Percentiles rank a stretch among this genome's conserved stretches.
Evolutionary conservation across 75 land plant genomes (phyloP).

Genomic region (Selaginella moellendorffii): DNA sequence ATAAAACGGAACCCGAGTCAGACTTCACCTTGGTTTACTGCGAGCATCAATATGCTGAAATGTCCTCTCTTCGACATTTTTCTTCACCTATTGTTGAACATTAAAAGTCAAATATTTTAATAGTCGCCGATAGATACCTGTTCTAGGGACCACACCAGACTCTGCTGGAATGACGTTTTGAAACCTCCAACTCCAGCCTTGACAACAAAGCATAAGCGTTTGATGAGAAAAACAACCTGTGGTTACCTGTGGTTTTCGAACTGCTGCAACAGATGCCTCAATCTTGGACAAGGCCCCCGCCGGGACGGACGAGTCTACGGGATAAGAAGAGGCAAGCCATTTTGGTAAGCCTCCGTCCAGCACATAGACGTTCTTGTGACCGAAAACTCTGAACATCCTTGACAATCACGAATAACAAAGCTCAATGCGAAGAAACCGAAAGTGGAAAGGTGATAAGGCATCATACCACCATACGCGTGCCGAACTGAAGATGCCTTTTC

Average conservation of each 20-base stretch:
- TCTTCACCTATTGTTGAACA: slow-evolving; percentile 40
- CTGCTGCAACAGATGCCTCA: slow-evolving; percentile 71
- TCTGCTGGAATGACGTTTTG: slow-evolving; percentile 53
- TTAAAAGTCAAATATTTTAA: neutral
- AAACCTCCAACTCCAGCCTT: slow-evolving; percentile 56
- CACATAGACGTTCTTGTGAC: slow-evolving; percentile 89
- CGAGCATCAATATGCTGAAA: slow-evolving; percentile 83
- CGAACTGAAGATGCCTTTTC: slow-evolving; percentile 90
- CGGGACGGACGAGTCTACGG: slow-evolving; percentile 72
- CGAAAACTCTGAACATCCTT: slow-evolving; percentile 99
- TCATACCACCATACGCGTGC: slow-evolving; percentile 97
- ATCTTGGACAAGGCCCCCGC: slow-evolving; percentile 57
- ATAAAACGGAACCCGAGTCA: neutral
- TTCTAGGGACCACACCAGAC: slow-evolving; percentile 68
- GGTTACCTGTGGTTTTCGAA: slow-evolving; percentile 27
- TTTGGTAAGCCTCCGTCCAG: slow-evolving; percentile 86
- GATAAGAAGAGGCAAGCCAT: slow-evolving; percentile 75
- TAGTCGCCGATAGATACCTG: slow-evolving; percentile 58
- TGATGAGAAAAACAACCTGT: too few relatives aligned
- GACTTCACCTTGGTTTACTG: slow-evolving; percentile 64
- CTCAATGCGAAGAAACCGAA: neutral
- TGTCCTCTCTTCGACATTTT: slow-evolving; percentile 48
- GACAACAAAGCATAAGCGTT: neutral
- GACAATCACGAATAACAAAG: neutral
- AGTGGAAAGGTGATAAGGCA: neutral